A percentile compares a stretch with the other conserved stretches of the same genome.
phyloP scores from a whole-genome alignment of 2,329 filamentous ascomycete species.

The Colletotrichum orchidophilum region DNA sequence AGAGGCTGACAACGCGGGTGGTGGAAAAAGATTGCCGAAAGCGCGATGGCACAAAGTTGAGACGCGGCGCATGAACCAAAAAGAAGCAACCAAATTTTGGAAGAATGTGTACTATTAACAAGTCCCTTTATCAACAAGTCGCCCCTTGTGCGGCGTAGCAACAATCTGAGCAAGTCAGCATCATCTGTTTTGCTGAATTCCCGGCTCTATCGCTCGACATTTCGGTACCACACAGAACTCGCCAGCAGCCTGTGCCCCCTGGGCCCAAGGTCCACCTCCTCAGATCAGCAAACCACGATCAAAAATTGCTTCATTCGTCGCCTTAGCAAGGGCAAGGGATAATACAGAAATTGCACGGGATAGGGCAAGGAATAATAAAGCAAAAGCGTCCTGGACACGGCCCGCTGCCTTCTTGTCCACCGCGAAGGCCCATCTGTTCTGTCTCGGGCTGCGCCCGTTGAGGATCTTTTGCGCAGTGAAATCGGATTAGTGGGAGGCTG shows the following conservation, averaged over 20 bases:
- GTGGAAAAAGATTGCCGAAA: not conserved
- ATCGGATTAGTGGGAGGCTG: not conserved
- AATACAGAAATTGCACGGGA: constrained; percentile 48
- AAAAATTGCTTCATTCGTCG: not conserved
- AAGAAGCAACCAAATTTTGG: not conserved
- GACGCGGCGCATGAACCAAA: not conserved
- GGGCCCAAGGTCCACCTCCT: not conserved
- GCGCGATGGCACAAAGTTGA: not conserved
- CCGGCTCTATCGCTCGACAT: not conserved
- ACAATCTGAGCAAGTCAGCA: not conserved
- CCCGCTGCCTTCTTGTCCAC: not conserved
- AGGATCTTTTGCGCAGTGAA: not conserved
- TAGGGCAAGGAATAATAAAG: constrained; percentile 48
- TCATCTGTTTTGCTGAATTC: not conserved
- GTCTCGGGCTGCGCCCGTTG: not conserved
- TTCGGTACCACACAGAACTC: not conserved
- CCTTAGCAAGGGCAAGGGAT: constrained; percentile 40
- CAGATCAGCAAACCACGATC: not conserved
- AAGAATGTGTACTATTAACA: not conserved
- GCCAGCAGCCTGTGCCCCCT: not conserved
- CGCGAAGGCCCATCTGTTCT: not conserved
- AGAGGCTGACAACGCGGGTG: not conserved
- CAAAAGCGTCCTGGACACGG: constrained; percentile 48
- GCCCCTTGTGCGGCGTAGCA: not conserved
- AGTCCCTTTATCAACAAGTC: not conserved